Evolutionary conservation across 768 basidiomycete species (phyloP).

Genomic region (Tubosaeta sp.): DNA sequence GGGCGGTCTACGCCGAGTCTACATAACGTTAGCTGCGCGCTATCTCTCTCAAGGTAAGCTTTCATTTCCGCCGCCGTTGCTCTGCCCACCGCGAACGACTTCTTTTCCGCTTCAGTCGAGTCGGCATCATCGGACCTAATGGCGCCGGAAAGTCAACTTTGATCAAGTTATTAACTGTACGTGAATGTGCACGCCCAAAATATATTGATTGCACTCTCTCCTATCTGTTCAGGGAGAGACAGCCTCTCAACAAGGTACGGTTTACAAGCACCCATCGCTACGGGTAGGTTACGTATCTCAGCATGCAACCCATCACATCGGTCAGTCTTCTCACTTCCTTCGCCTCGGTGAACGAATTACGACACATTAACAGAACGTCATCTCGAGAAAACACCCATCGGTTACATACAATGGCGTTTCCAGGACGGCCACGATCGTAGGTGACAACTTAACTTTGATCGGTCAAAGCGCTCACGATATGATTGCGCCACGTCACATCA

Average conservation of each 20-base stretch:
- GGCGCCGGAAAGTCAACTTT: conserved; percentile 96
- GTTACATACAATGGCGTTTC: conserved; percentile 99
- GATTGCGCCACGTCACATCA: conserved; percentile 27
- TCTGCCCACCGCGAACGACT: conserved; percentile 12
- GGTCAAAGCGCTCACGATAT: conserved; percentile 5
- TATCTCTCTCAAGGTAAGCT: conserved; percentile 82
- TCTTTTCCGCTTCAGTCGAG: conserved; percentile 54
- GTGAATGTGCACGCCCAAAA: conserved; percentile 20
- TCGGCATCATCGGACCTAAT: conserved; percentile 89
- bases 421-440: conserved; percentile 96
- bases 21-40: conserved; percentile 83
- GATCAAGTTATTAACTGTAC: conserved; percentile 86
- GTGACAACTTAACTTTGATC: conserved; percentile 27
- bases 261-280: conserved; percentile 91
- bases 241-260: conserved; percentile 82
- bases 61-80: conserved; percentile 23
- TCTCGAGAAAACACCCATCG: conserved; percentile 93
- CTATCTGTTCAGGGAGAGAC: conserved; percentile 69
- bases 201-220: conserved; percentile 5
- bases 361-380: conserved; percentile 61
- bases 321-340: conserved; percentile 34
- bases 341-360: conserved; percentile 19
- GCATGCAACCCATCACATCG: conserved; percentile 96
- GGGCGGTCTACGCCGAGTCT: conserved; percentile 77
- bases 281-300: conserved; percentile 97